Conservation (phyloP, 2,329 filamentous ascomycete genomes). For the Aspergillus flavus region DNA sequence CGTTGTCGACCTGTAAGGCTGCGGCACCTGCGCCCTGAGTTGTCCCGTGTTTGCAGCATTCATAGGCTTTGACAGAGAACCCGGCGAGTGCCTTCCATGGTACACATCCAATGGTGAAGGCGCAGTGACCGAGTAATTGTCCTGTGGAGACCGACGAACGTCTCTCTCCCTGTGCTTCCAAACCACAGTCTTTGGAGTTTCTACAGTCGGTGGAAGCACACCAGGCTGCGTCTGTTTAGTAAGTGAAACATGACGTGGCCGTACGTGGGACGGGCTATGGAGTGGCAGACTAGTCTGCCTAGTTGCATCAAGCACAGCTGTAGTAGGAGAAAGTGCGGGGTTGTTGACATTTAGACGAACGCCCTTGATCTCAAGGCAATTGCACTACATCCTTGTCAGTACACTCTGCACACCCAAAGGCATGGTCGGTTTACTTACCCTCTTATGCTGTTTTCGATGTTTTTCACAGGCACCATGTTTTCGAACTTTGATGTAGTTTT, state of each 20-base stretch:
- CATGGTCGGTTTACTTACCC: slow-evolving; percentile 30
- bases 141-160: neutral
- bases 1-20: neutral
- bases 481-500: slow-evolving; percentile 47
- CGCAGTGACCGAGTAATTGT: neutral
- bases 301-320: slow-evolving; percentile 3
- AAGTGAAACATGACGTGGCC: neutral
- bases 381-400: slow-evolving; percentile 36
- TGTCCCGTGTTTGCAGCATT: slow-evolving; percentile 1
- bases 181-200: neutral
- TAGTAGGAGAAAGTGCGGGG: slow-evolving; percentile 16
- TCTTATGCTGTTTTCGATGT: slow-evolving; percentile 47
- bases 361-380: slow-evolving; percentile 42
- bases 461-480: slow-evolving; percentile 48
- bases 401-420: neutral
- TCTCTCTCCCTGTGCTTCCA: neutral
- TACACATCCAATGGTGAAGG: neutral
- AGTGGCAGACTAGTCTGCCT: slow-evolving; percentile 10
- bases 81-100: neutral
- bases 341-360: slow-evolving; percentile 21
- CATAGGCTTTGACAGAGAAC: neutral
- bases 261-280: neutral
- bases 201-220: slow-evolving; percentile 1
- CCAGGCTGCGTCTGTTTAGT: neutral
- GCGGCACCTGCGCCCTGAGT: neutral